phyloP scores from a whole-genome alignment of 179 eudicot genomes.

The Silene vulgaris region DNA sequence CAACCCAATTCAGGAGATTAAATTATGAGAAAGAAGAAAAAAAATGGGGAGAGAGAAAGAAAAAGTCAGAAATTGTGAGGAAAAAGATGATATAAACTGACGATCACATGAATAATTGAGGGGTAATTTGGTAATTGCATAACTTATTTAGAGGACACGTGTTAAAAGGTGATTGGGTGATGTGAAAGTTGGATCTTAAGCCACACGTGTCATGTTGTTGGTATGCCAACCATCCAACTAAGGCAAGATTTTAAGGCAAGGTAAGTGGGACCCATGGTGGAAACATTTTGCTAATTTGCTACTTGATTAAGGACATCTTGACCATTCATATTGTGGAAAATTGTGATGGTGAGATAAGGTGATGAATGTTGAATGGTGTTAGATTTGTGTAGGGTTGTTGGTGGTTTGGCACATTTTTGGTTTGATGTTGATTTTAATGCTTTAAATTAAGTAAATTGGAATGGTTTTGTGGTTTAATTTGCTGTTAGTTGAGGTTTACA shows the following conservation, averaged over 20 bases:
- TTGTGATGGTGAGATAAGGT: neutral
- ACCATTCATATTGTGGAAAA: slow-evolving; percentile 10
- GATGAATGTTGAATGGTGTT: slow-evolving; percentile 11
- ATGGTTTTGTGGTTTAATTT: neutral
- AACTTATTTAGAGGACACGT: slow-evolving; percentile 20
- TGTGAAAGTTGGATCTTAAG: slow-evolving; percentile 29
- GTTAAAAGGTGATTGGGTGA: slow-evolving; percentile 21
- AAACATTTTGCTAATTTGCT: slow-evolving; percentile 13
- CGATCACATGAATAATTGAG: slow-evolving; percentile 35
- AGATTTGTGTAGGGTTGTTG: slow-evolving; percentile 11
- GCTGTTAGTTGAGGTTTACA: slow-evolving; percentile 8
- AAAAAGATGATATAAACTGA: slow-evolving; percentile 15
- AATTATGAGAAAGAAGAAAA: neutral
- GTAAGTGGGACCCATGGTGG: slow-evolving; percentile 13
- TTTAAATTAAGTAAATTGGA: neutral
- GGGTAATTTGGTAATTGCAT: slow-evolving; percentile 33
- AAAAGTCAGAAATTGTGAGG: neutral
- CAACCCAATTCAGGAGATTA: neutral
- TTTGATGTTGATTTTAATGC: neutral
- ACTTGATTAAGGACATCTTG: slow-evolving; percentile 22
- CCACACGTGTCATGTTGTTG: slow-evolving; percentile 21
- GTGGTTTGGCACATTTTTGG: slow-evolving; percentile 10
- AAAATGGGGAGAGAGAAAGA: neutral
- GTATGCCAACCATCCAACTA: slow-evolving; percentile 30
- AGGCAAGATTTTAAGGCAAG: slow-evolving; percentile 24